Evolutionary conservation across 106 monocot species (phyloP), one percentile per base, ranked within the genome.

Genomic region (Hemerocallis citrina): DNA sequence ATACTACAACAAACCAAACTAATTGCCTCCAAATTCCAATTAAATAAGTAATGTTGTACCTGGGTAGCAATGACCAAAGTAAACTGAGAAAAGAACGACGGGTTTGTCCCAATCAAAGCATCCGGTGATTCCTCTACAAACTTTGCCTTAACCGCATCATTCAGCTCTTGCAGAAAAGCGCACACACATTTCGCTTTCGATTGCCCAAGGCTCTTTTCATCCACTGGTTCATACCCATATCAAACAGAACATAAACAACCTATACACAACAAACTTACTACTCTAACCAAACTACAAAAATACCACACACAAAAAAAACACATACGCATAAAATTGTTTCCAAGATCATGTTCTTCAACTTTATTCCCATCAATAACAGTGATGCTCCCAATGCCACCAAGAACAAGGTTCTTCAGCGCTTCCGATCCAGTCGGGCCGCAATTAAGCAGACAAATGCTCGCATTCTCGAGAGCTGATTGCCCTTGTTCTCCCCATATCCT

Each of bases 401-500:
- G 91, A 54, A 91, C 96, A 48, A 96, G 84, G 74, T 96, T 96
- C 46, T 96, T 96, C 61, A 96, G 45, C 11, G 96, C 83, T 75
- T 96, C 96, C 14, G 91, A 87, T 25, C 96, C 96, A 40, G 91
- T 91, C 34, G 96, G 87, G 34, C 96, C 96, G 67, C 96, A 96
- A 38, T 84, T 91, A 27, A 96, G 87, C 67, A 98, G 75, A 64
- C 96, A 98, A 49, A 98, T 67, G 52, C 74, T 92, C 25, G 92
- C 84, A 35, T 88, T 91, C 68, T 92, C 88, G 17, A 98, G 73
- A 38, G 88, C 87, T 12, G 84, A 27, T 75, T 98, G 96, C 6
- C 96, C 96, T 57, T 98, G 96, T 33, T 98, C 91, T 20, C 96
- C 96, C 96, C 96, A 98, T 29, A 98, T 98, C 81, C 96, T 95